Evolutionary conservation across 2,329 filamentous ascomycete species (phyloP), one percentile per base, ranked within the genome.

Genomic region (Diaporthe citri): DNA sequence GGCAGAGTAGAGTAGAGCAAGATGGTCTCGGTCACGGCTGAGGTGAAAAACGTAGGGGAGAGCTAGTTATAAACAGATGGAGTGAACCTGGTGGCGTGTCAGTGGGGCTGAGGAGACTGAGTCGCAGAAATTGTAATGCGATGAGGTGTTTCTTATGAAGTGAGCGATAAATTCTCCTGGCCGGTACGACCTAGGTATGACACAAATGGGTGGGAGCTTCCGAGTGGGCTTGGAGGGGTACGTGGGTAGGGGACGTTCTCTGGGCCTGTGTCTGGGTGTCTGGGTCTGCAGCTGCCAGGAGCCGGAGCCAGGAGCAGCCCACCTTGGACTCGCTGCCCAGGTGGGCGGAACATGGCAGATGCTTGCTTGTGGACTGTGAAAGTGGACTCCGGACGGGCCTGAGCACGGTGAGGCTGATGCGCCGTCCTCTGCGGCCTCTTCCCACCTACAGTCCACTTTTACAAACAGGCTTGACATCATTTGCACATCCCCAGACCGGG

Each of bases 151-250:
- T 64, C 41, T 64, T 74, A 51, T 70, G 74, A 72, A 71, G 72
- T 46, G 66, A 76, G 75, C 75, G 75, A 76, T 59, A 74, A 71
- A 76, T 72, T 74, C 75, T 76, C 75, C 75, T 73, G 66, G 48
- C 34, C 64, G 34, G 64, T 69, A 55, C 34, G 48, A 55, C 34
- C 48, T 31, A 9, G 48, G 48, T 69, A 69, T 55, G 64, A 69
- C 64, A 69, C 64, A 67, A 20, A 67, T 67, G 64, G 64, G 46
- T 52, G 64, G 64, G 46, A 67, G 64, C 64, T 67, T 52, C 64
- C 64, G 64, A 46, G 52, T 57, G 46, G 59, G 57, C 69, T 39
- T 39, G 36, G 41, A 62, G 48, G n/a, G n/a, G 51, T 55, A 52
- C 46, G 48, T 62, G 46, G 57, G 70, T 72, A 72, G 70, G 70